Evolutionary conservation across 768 basidiomycete genomes (phyloP), one percentile per base, ranked within the genome.

Genomic region (Xanthoconium purpureum): DNA sequence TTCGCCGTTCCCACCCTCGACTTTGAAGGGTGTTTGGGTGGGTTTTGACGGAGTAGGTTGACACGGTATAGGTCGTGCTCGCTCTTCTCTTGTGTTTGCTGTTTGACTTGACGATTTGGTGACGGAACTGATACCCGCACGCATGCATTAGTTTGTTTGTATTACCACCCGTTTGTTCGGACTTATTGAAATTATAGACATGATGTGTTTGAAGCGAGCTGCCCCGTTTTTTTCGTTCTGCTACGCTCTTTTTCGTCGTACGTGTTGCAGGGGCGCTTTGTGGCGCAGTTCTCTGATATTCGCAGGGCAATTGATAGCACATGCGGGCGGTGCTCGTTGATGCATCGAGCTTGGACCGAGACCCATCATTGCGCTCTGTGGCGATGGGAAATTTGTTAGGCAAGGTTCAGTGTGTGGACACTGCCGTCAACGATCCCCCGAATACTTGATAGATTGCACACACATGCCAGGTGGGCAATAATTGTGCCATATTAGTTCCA

Each of bases 1-100:
- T 72, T 74, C 13, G n/a, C 47, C 13, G 56, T 47, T 29, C 58
- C 70, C 24, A 36, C 66, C 50, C 65, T 74, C 52, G 65, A 70
- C 37, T 67, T 68, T 44, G 76, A 77, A 37, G 75, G 75, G 36
- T 79, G 78, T 64, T 63, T 78, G 44, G 77, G 78, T 44, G 77
- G 77, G 1, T 78, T 78, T 53, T 78, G 66, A 72, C 24, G 18
- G 55, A 6, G 32, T 49, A 20, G 47, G 52, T 43, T 35, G 56
- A 48, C 60, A 52, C 49, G 63, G 51, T 47, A 44, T 51, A 61
- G 39, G 48, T 47, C 39, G 40, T 53, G 54, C 20, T 56, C 37
- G 32, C 42, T 52, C 12, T 47, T 13, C 55, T n/a, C 28, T 47
- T 46, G 38, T 37, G 42, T 52, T 42, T 38, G 18, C 42, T 8